Percentiles rank a stretch among this genome's conserved stretches.
Evolutionary conservation across 1,284 basidiomycete species (phyloP).

Genomic region (Schizophyllum commune): DNA sequence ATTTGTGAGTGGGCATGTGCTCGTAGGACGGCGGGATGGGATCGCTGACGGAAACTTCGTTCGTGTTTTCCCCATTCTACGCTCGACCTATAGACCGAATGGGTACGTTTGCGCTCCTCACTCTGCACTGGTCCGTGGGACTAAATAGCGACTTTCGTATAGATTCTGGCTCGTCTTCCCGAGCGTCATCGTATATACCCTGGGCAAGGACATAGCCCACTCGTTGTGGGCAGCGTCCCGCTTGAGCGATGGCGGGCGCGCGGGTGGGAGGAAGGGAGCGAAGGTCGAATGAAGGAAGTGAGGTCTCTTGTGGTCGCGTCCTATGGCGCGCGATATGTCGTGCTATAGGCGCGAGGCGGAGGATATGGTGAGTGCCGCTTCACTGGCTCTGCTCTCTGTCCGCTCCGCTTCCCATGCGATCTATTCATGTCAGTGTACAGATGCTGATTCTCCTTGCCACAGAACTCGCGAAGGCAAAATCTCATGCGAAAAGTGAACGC

Average conservation of each 20-base stretch:
- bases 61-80: background rate
- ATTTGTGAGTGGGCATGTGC: constrained; percentile 27
- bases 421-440: no score
- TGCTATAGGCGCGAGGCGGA: no score
- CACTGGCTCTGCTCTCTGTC: no score
- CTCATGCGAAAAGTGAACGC: no score
- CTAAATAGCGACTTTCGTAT: background rate
- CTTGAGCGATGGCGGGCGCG: background rate
- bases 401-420: no score
- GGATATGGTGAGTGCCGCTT: no score
- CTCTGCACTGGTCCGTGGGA: constrained; percentile 1
- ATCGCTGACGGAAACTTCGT: background rate
- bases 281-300: background rate
- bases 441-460: no score
- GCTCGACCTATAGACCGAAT: constrained; percentile 42
- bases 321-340: no score
- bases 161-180: constrained; percentile 74
- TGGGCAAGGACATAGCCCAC: background rate
- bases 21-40: background rate
- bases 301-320: no score
- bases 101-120: constrained; percentile 40
- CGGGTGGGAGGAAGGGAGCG: background rate
- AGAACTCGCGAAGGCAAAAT: no score
- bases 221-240: background rate
- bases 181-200: constrained; percentile 35